These are phyloP conservation scores for Tympanopsis confertula DNA, from an alignment of 2,329 filamentous ascomycete genomes.

Conservation along the genomic window DNA sequence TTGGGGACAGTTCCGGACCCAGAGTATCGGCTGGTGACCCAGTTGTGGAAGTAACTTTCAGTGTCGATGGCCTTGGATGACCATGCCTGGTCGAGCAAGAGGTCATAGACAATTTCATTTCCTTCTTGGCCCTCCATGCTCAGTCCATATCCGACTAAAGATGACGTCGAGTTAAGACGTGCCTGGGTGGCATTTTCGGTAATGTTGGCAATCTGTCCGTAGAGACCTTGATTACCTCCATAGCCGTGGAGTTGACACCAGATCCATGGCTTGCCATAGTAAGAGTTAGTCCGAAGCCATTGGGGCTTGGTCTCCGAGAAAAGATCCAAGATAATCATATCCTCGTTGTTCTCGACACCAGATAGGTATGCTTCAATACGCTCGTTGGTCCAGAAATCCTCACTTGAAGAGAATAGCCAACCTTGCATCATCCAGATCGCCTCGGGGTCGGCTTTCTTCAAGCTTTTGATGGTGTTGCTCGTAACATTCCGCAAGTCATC, in stretches of 20 bases:
- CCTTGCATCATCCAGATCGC: slow-evolving; percentile 40
- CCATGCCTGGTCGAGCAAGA: slow-evolving; percentile 39
- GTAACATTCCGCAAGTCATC: slow-evolving; percentile 28
- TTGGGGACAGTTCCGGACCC: slow-evolving; percentile 11
- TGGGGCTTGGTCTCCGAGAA: slow-evolving; percentile 35
- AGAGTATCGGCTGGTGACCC: slow-evolving; percentile 29
- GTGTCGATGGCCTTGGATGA: slow-evolving; percentile 27
- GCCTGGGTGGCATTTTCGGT: slow-evolving; percentile 33
- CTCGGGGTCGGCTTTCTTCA: slow-evolving; percentile 32
- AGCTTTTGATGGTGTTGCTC: slow-evolving; percentile 27
- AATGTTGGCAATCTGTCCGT: slow-evolving; percentile 35
- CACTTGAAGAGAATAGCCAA: slow-evolving; percentile 33
- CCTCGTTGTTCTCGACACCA: slow-evolving; percentile 25
- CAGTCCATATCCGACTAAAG: slow-evolving; percentile 32
- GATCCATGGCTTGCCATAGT: slow-evolving; percentile 39
- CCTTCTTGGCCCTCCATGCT: slow-evolving; percentile 38
- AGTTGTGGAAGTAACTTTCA: slow-evolving; percentile 28
- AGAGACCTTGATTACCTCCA: slow-evolving; percentile 34
- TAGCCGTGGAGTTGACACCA: slow-evolving; percentile 40
- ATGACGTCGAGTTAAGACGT: slow-evolving; percentile 19
- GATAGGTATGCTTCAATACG: slow-evolving; percentile 34
- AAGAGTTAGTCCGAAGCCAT: slow-evolving; percentile 35
- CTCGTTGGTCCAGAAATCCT: slow-evolving; percentile 28
- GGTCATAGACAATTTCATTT: slow-evolving; percentile 38
- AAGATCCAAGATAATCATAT: slow-evolving; percentile 38